Base-by-base conservation (phyloP, 2,329 filamentous ascomycete genomes). In the Karstenula rhodostoma region DNA sequence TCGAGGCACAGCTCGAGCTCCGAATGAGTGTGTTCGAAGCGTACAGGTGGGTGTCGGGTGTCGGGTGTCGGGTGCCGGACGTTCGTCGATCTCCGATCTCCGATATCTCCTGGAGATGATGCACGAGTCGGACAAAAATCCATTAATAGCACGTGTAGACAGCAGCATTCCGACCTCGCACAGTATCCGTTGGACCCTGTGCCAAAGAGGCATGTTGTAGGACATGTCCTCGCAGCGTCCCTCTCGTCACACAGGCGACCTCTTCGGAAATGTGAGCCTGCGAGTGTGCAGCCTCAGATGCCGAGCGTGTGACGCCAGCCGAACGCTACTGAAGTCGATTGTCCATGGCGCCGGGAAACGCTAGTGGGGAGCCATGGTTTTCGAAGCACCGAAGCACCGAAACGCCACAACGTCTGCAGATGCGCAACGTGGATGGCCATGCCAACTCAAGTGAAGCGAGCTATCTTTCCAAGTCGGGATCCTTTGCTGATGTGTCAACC, bases 291-390 rank as follows among this genome's bases (percentile, higher is more conserved):
- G 4, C 19, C 8, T 44, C 42, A 44, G 19, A 44, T 44, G 23
- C 27, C 44, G 44, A 29, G 23, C 27, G 23, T 7, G 4, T 15
- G 23, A 49, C 42, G 42, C 27, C 56, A 47, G 35, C 19, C n/a
- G 48, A 40, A 48, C 27, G 29, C 60, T 63, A 57, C 43, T 58
- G 60, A 32, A 54, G 49, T 33, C 35, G 25, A 9, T n/a, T 29
- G 44, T 53, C 58, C 57, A 40, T 47, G 19, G 48, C 42, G 42
- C 56, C 63, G 63, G 63, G 59, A 49, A 57, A 58, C 27, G 19
- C 47, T 44, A 51, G 61, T 60, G 61, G 63, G 63, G 63, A 65
- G 63, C 63, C 63, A 63, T 57, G 40, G 23, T n/a, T 50, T n/a
- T 50, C 19, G 23, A 32, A 56, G 37, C 37, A 44, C 29, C 19